Evolutionary conservation across 148 eudicot genomes (phyloP).

Genomic region (Arbutus unedo): DNA sequence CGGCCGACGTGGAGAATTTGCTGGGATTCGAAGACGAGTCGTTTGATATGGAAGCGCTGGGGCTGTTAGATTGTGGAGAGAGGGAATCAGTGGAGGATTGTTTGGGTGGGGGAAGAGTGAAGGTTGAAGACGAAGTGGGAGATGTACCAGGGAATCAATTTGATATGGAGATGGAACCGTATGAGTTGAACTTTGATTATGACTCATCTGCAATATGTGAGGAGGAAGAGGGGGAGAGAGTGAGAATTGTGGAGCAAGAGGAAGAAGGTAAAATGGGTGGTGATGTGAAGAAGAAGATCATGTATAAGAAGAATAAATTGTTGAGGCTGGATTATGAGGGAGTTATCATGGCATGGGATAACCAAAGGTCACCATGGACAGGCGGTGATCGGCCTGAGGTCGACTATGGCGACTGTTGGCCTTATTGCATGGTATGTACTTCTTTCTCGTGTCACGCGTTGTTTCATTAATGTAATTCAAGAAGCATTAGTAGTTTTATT

Average conservation of each 20-base stretch:
- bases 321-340: conserved; percentile 65
- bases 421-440: conserved; percentile 54
- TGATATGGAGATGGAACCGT: conserved; percentile 47
- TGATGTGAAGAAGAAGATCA: conserved; percentile 14
- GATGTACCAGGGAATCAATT: conserved; percentile 12
- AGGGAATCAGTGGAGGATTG: conserved; percentile 1
- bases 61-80: conserved; percentile 36
- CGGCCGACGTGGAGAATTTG: conserved; percentile 76
- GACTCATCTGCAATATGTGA: conserved; percentile 6
- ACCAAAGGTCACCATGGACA: conserved; percentile 61
- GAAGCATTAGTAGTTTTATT: no score
- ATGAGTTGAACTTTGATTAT: conserved; percentile 58
- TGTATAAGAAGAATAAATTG: conserved; percentile 25
- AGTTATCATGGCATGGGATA: conserved; percentile 59
- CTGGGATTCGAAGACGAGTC: conserved; percentile 68
- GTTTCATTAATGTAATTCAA: no score
- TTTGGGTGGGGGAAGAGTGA: conserved; percentile 22
- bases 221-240: conserved; percentile 21
- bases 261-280: conserved; percentile 11
- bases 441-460: neutral
- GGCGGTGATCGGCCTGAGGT: conserved; percentile 63
- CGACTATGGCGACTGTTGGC: conserved; percentile 53
- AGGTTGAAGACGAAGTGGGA: conserved; percentile 39
- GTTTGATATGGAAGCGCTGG: conserved; percentile 62
- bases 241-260: neutral